A percentile compares a stretch with the other conserved stretches of the same genome.
Evolutionary conservation across 1,139 yeast species (phyloP).

Genomic region (Candida neerlandica): DNA sequence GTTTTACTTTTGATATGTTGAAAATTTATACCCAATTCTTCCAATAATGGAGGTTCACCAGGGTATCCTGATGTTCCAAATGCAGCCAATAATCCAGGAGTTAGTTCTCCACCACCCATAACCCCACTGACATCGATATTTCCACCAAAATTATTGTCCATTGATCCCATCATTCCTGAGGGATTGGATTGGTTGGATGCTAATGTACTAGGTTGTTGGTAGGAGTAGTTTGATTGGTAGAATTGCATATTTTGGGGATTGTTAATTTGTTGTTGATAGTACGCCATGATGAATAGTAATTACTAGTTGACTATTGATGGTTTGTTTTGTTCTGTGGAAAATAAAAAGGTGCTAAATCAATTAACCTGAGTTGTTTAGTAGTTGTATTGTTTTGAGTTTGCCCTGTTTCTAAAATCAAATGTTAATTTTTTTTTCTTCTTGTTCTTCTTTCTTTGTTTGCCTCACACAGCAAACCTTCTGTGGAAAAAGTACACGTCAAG

Average conservation of each 20-base stretch:
- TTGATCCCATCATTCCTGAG: slow-evolving; percentile 30
- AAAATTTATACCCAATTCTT: slow-evolving; percentile 93
- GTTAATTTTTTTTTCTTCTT: too few species aligned
- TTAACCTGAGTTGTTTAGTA: too few species aligned
- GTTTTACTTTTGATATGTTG: slow-evolving; percentile 86
- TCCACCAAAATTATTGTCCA: slow-evolving; percentile 43
- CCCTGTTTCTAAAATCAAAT: too few species aligned
- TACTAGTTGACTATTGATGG: neutral
- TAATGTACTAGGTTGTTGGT: slow-evolving; percentile 23
- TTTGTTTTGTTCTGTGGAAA: neutral
- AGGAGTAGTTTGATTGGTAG: slow-evolving; percentile 46
- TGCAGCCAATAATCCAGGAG: slow-evolving; percentile 85
- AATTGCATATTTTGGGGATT: slow-evolving; percentile 48
- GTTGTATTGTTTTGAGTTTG: too few species aligned
- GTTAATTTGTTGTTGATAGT: slow-evolving; percentile 39
- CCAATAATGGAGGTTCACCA: slow-evolving; percentile 89
- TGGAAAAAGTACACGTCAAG: neutral
- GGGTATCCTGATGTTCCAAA: slow-evolving; percentile 93
- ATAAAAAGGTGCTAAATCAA: neutral
- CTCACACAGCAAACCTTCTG: too few species aligned
- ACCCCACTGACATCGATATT: slow-evolving; percentile 48
- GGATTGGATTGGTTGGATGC: slow-evolving; percentile 15
- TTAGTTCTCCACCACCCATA: slow-evolving; percentile 58
- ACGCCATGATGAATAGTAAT: slow-evolving; percentile 32
- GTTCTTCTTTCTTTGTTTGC: neutral